Conservation (phyloP, 1,284 basidiomycete genomes). For the Agroathelia rolfsii region DNA sequence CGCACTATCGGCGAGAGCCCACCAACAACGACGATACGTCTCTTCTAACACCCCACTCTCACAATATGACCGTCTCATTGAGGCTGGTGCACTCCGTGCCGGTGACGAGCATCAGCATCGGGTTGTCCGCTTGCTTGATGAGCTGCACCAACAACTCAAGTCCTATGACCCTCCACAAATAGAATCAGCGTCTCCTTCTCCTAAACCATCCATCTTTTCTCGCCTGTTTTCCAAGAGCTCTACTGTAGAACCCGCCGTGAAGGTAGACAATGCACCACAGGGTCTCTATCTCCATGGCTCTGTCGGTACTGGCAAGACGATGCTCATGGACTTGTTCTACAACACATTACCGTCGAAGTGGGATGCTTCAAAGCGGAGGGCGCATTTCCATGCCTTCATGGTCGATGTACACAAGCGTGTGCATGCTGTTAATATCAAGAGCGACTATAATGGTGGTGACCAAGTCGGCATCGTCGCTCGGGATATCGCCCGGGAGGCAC, state of each 20-base stretch:
- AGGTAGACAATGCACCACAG: conserved; percentile 57
- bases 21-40: too few species aligned
- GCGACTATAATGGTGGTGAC: conserved; percentile 68
- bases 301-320: conserved; percentile 95
- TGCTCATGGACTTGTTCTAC: conserved; percentile 99
- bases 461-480: conserved; percentile 84
- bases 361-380: conserved; percentile 80
- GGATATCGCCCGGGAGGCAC: conserved; percentile 79
- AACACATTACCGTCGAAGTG: conserved; percentile 71
- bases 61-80: conserved; percentile 71
- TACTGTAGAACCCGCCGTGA: conserved; percentile 23
- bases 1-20: too few species aligned
- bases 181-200: conserved; percentile 12
- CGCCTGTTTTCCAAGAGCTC: conserved; percentile 26
- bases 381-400: conserved; percentile 99
- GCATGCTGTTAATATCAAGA: conserved; percentile 66
- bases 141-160: conserved; percentile 66
- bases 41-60: conserved; percentile 57
- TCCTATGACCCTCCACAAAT: conserved; percentile 65
- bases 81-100: conserved; percentile 58
- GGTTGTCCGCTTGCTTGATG: conserved; percentile 78
- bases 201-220: conserved; percentile 66
- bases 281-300: conserved; percentile 96
- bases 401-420: conserved; percentile 94
- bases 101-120: conserved; percentile 78